Evolutionary conservation across 1,284 basidiomycete species (phyloP), one percentile per base, ranked within the genome.

Genomic region (Inonotus obliquus): DNA sequence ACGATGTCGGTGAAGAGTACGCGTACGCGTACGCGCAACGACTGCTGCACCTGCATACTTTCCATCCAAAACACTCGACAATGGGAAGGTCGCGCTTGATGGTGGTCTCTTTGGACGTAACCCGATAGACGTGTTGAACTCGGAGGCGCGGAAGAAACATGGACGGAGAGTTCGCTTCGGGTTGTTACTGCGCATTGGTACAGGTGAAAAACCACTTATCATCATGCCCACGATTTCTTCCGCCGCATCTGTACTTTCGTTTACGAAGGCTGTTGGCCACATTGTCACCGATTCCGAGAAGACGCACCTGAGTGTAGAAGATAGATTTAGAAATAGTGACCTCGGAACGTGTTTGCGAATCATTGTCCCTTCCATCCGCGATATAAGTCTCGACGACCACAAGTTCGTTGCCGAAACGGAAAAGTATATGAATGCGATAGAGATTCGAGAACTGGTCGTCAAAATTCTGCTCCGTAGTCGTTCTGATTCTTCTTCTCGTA

Each of bases 1-100:
- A 49, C 4, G 25, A 49, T 4, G 51, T 53, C 23, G 35, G 29
- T 13, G n/a, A 35, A 21, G 52, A 23, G 32, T 9, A 1, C 17
- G 29, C 32, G 21, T 32, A n/a, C 29, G 32, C 52, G 17, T 17
- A 32, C 52, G 38, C 14, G 52, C 52, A 10, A 54, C 29, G 38
- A 54, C 52, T n/a, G 52, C 52, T n/a, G 52, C 29, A 35, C 52
- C 23, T 23, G 38, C 52, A n/a, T 54, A 54, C 2, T 54, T 54
- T 19, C 29, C 52, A 19, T 14, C 32, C 10, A 54, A 54, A 21
- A 32, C 38, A 1, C 1, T 35, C 6, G 38, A 27, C 3, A 54
- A 41, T 32, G 52, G 52, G 19, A 6, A 54, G n/a, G 52, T 54
- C 38, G 52, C 38, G 9, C 14, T 54, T n/a, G 52, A 54, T 32